Percentiles rank a stretch among this genome's conserved stretches.
phyloP scores from a whole-genome alignment of 768 basidiomycete genomes.

The Galerina marginata region DNA sequence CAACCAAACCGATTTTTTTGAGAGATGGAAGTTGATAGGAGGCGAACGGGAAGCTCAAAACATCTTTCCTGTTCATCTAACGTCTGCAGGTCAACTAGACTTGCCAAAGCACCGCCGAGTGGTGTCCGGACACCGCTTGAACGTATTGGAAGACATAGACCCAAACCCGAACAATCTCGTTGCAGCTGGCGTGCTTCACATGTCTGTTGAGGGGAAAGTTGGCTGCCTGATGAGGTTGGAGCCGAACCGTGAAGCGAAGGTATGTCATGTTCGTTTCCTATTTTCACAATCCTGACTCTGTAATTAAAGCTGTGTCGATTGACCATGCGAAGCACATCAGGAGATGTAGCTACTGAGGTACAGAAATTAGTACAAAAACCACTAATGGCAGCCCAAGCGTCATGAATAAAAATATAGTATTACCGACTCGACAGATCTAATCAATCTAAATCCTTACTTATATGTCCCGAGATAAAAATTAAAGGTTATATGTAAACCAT shows the following conservation, averaged over 20 bases:
- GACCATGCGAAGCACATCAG: constrained; percentile 95
- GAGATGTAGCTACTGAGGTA: constrained; percentile 80
- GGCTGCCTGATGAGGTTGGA: constrained; percentile 93
- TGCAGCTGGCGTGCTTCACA: constrained; percentile 95
- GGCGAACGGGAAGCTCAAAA: constrained; percentile 93
- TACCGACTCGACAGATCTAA: constrained; percentile 26
- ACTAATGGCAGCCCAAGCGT: constrained; percentile 35
- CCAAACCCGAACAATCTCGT: constrained; percentile 95
- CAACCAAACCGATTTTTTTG: constrained; percentile 87
- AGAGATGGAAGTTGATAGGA: constrained; percentile 97
- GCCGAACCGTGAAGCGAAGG: constrained; percentile 96
- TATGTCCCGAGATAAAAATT: constrained; percentile 16
- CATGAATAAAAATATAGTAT: constrained; percentile 29
- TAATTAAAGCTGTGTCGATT: constrained; percentile 79
- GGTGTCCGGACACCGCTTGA: constrained; percentile 77
- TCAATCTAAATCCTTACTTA: constrained; percentile 14
- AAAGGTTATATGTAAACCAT: not conserved
- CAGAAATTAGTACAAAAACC: constrained; percentile 58
- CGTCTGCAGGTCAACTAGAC: constrained; percentile 74
- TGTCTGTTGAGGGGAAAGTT: constrained; percentile 89
- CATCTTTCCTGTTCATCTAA: constrained; percentile 82
- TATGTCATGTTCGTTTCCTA: constrained; percentile 30
- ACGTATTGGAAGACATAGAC: constrained; percentile 84
- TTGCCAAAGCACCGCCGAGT: constrained; percentile 73
- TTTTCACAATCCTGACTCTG: constrained; percentile 5